Base-by-base conservation (phyloP, 1,284 basidiomycete genomes). In the Ustilago trichophora region DNA sequence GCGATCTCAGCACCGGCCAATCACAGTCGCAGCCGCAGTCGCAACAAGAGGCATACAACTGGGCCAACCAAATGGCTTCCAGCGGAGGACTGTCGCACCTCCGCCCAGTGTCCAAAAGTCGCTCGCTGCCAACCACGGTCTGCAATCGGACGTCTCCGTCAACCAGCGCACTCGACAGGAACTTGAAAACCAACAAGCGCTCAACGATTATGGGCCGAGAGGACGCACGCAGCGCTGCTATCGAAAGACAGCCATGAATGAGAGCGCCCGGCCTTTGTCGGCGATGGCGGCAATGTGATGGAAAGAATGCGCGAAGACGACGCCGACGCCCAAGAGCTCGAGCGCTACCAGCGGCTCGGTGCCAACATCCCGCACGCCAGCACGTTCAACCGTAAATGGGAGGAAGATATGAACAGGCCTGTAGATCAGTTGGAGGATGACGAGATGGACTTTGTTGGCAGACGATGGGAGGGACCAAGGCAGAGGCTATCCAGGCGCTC, bases 391-490 rank as follows among this genome's bases (percentile, higher is more conserved):
- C 25, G 49, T 3, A 32, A 42, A 13, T 78, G 75, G 76, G 73
- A 78, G 40, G 75, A 78, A 26, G 54, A 69, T 24, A 41, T 71
- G 44, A 42, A 69, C 18, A 42, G 53, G 1, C 38, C 49, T 10
- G 50, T 38, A 2, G 47, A 57, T 21, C 44, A 68, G 46, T 49
- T 53, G 50, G 65, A 70, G 12, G 78, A 82, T 3, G 79, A 80
- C 35, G 78, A 80, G 47, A 78, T 77, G 26, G 81, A 74, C 57
- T 81, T 83, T 68, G 83, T 82, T 44, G 74, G 81, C 40, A 69
- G 77, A 21, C 54, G 54, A 31, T 69, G 75, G 75, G 46, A 67
- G 29, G 77, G 78, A 9, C 51, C 50, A 72, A 33, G 77, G 78
- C 2, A 44, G 54, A 22, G 78, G 78, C 11, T 58, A 55, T 12